Conservation (phyloP, 2,329 filamentous ascomycete species). For the Colletotrichum melonis region DNA sequence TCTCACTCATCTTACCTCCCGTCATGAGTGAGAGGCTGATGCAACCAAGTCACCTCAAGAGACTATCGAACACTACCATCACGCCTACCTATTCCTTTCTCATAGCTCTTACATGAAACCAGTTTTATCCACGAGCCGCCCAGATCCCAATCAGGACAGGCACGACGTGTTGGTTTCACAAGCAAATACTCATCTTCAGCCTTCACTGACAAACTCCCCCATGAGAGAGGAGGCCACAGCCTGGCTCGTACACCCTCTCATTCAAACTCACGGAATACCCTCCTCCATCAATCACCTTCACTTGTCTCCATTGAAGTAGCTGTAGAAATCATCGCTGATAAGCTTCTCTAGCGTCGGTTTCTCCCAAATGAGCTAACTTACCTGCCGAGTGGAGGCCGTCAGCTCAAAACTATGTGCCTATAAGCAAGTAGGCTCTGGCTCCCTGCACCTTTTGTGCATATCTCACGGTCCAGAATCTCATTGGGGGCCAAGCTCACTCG, state of each 20-base stretch:
- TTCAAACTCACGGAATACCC: background rate
- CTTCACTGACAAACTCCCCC: background rate
- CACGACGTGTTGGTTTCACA: background rate
- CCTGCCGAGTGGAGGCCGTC: background rate
- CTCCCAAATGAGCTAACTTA: background rate
- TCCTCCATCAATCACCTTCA: background rate
- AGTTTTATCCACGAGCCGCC: background rate
- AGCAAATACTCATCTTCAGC: conserved; percentile 4
- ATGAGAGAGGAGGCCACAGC: background rate
- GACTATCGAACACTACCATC: background rate
- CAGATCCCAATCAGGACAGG: background rate
- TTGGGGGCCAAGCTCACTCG: background rate
- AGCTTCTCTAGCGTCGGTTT: background rate
- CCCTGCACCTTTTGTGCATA: conserved; percentile 12
- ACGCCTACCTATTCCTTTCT: background rate
- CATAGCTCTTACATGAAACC: too few relatives aligned
- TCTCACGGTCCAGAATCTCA: background rate
- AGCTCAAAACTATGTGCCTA: background rate
- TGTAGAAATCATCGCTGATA: background rate
- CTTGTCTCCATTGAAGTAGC: background rate
- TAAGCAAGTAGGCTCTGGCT: conserved; percentile 22
- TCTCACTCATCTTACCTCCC: background rate
- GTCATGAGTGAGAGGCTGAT: background rate
- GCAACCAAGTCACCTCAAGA: background rate
- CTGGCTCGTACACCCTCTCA: background rate